A percentile compares a stretch with the other conserved stretches of the same genome.
Conservation (phyloP, 164 flowering plant species). For the Berberis vulgaris region DNA sequence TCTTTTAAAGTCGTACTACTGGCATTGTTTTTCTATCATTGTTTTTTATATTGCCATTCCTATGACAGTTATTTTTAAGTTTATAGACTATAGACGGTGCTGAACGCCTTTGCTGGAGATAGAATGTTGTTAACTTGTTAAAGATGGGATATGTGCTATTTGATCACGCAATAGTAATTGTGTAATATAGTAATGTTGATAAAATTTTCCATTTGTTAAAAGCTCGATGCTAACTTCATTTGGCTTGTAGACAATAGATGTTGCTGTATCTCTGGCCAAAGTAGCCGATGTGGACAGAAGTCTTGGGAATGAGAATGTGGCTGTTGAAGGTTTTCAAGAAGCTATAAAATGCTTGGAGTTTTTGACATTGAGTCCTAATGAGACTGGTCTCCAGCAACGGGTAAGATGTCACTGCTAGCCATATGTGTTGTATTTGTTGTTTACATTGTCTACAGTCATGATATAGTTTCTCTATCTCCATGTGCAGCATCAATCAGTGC, state of each 20-base stretch:
- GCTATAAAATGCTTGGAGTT: slow-evolving; percentile 63
- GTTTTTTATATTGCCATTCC: too few relatives aligned
- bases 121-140: too few relatives aligned
- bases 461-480: background rate
- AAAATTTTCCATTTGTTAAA: background rate
- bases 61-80: too few relatives aligned
- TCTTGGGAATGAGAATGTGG: slow-evolving; percentile 54
- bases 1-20: too few relatives aligned
- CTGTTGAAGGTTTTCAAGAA: slow-evolving; percentile 65
- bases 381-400: slow-evolving; percentile 54
- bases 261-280: slow-evolving; percentile 87
- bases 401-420: slow-evolving; percentile 24
- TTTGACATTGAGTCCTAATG: slow-evolving; percentile 43
- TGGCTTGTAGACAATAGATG: slow-evolving; percentile 49
- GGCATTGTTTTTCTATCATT: too few relatives aligned
- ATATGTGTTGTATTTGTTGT: background rate
- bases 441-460: background rate
- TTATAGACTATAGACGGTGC: too few relatives aligned
- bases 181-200: too few relatives aligned
- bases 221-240: background rate
- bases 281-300: slow-evolving; percentile 88
- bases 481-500: slow-evolving; percentile 8
- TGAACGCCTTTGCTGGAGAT: too few relatives aligned
- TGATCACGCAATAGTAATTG: too few relatives aligned
- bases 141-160: too few relatives aligned